Conservation (phyloP, 1,284 basidiomycete genomes). For the Kwoniella shivajii region DNA sequence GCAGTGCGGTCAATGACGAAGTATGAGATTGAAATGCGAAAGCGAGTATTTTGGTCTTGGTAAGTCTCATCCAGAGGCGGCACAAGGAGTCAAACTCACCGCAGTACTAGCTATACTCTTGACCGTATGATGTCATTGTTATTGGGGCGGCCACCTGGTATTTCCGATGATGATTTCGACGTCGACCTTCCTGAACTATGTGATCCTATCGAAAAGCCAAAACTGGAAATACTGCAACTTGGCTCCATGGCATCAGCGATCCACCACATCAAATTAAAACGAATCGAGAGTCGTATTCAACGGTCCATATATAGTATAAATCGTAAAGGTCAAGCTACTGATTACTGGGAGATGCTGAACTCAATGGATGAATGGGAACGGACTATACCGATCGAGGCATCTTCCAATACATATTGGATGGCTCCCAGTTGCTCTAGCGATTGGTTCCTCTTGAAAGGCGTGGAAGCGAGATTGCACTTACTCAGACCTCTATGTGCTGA, state of each 20-base stretch:
- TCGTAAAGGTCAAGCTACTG: background rate
- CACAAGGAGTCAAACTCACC: too few relatives aligned
- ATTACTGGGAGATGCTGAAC: constrained; percentile 15
- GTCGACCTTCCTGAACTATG: constrained; percentile 19
- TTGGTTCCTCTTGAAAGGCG: constrained; percentile 25
- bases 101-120: constrained; percentile 19
- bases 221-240: constrained; percentile 1
- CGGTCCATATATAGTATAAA: constrained; percentile 20
- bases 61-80: constrained; percentile 9
- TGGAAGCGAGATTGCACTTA: constrained; percentile 26
- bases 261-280: constrained; percentile 30
- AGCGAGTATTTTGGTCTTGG: constrained; percentile 32
- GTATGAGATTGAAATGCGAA: constrained; percentile 26
- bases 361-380: constrained; percentile 23
- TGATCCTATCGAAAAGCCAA: background rate
- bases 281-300: constrained; percentile 30
- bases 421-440: constrained; percentile 22
- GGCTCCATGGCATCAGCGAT: constrained; percentile 24
- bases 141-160: constrained; percentile 25
- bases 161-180: constrained; percentile 31
- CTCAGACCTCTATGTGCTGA: constrained; percentile 21
- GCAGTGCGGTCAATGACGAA: constrained; percentile 9
- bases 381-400: constrained; percentile 18
- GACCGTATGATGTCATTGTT: constrained; percentile 26
- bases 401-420: background rate